Evolutionary conservation across 2,329 filamentous ascomycete species (phyloP), one percentile per base, ranked within the genome.

Genomic region (Fusarium torreyae): DNA sequence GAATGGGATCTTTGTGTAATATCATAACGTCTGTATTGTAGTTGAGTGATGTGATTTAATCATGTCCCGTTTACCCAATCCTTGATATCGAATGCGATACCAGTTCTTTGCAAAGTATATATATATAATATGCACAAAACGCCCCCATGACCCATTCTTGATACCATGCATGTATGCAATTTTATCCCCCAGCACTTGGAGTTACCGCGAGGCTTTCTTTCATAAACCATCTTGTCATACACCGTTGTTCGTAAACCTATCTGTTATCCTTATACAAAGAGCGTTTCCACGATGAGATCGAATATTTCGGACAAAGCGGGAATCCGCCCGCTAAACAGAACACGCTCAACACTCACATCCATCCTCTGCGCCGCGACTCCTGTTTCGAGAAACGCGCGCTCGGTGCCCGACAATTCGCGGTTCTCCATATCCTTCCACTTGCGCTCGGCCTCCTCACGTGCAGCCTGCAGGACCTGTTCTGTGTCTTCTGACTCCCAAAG

Each of bases 401-500:
- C 87, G 2, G 83, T 83, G 10, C 82, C 83, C 20, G 84, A 86
- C 18, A 90, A 78, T 59, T 86, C 86, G 22, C 85, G 80, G 40
- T 85, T 86, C 79, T 94, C 91, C 49, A 86, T 86, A 71, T 88
- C 86, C 57, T 86, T 86, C 92, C 92, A 95, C 74, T 87, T 87
- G 44, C 84, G 84, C 81, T 94, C 92, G 2, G 92, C 92, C 72
- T 91, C 88, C 71, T 89, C 87, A 43, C 90, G 91, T 0, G 93
- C 92, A 61, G 88, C 85, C 49, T 85, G 85, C 34, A 94, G 85
- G 20, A 93, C 88, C 34, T 84, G 82, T 63, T 94, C 92, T 60
- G 86, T 87, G 72, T 94, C 89, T 77, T 94, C 92, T 56, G 90
- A 87, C 80, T 94, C 92, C 81, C 91, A 92, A 13, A 95, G 84